phyloP scores from a whole-genome alignment of 306 rosid species.

The Vigna nakashimae region DNA sequence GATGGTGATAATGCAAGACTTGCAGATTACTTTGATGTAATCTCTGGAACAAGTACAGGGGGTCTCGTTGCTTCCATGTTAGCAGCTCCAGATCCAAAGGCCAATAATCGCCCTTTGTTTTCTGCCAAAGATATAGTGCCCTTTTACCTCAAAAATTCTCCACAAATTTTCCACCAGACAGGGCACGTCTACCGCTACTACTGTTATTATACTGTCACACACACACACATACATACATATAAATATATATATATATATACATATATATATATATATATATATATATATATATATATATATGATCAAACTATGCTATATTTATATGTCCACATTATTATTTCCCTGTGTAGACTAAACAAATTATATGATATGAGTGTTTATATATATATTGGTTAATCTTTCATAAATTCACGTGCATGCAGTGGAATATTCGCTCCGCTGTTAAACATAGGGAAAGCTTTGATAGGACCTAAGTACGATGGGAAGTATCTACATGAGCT shows the following conservation, averaged over 20 bases:
- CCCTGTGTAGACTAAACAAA: not conserved
- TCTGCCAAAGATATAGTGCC: conserved; percentile 43
- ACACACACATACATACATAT: no score
- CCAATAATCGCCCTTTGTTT: conserved; percentile 45
- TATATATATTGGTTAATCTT: not conserved
- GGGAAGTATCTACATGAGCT: conserved; percentile 39
- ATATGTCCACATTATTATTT: no score
- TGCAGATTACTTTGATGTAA: conserved; percentile 52
- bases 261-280: no score
- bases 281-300: no score
- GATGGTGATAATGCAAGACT: conserved; percentile 44
- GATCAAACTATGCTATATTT: no score
- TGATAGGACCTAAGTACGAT: conserved; percentile 46
- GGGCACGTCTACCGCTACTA: not conserved
- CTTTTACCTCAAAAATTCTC: conserved; percentile 36
- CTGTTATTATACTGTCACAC: no score
- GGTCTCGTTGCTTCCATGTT: conserved; percentile 52
- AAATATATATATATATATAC: no score
- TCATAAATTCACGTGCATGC: conserved; percentile 1
- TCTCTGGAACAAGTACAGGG: conserved; percentile 52
- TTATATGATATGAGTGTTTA: not conserved
- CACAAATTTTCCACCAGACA: conserved; percentile 41
- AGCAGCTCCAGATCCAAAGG: conserved; percentile 39
- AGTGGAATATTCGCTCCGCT: conserved; percentile 42
- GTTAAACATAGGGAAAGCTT: conserved; percentile 7